phyloP scores from a whole-genome alignment of 2,329 filamentous ascomycete species.

The Clonostachys chloroleuca region DNA sequence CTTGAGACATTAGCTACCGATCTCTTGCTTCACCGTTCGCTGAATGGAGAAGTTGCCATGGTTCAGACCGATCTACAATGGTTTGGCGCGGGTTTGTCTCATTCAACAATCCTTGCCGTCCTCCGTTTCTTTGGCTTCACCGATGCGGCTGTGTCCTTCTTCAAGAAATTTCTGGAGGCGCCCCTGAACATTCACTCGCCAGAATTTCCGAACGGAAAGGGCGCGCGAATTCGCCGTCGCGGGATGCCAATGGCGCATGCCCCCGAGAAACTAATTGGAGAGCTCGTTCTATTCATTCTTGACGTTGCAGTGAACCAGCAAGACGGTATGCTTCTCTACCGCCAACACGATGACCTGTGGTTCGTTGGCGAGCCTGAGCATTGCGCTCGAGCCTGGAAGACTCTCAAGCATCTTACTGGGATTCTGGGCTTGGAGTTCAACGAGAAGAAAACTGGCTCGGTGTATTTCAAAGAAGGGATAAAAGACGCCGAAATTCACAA shows the following conservation, averaged over 20 bases:
- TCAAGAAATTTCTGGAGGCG: not conserved
- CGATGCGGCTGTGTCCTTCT: conserved; percentile 17
- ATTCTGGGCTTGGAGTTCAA: not conserved
- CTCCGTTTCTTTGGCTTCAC: conserved; percentile 50
- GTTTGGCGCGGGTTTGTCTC: conserved; percentile 52
- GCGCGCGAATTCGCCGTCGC: not conserved
- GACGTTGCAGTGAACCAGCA: conserved; percentile 54
- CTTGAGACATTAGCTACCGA: not conserved
- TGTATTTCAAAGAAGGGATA: not conserved
- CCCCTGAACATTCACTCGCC: not conserved
- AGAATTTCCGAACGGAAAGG: not conserved
- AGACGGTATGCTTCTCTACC: conserved; percentile 45
- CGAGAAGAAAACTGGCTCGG: not conserved
- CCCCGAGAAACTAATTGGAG: not conserved
- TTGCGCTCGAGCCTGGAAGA: conserved; percentile 35
- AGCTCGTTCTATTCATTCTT: not conserved
- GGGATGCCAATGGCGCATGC: not conserved
- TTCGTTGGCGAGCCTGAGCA: conserved; percentile 33
- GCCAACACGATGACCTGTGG: conserved; percentile 51
- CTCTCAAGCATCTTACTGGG: conserved; percentile 30
- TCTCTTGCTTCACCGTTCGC: not conserved
- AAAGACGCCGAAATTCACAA: not conserved
- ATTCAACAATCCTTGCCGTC: conserved; percentile 47
- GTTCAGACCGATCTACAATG: conserved; percentile 54
- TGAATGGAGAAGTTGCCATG: conserved; percentile 29